Conservation (phyloP, 2,329 filamentous ascomycete species). For the Penicillium sp. region DNA sequence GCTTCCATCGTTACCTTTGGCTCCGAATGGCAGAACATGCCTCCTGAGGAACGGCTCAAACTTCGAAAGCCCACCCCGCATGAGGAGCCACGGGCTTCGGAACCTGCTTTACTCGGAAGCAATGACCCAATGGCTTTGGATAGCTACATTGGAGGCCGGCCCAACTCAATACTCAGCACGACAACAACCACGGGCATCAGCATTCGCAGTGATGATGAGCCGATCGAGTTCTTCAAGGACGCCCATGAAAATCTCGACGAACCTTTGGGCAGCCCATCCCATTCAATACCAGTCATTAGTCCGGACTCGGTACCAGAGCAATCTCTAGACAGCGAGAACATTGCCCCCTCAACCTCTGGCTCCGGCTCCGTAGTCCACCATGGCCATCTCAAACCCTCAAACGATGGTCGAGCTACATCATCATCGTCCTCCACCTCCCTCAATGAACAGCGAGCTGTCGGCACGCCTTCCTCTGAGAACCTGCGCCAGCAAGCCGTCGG, state of each 20-base stretch:
- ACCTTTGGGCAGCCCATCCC: slow-evolving; percentile 3
- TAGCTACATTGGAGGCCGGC: slow-evolving; percentile 44
- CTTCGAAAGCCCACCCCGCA: slow-evolving; percentile 50
- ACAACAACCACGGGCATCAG: slow-evolving; percentile 64
- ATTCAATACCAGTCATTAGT: background rate
- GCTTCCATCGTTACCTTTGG: slow-evolving; percentile 96
- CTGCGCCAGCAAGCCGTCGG: slow-evolving; percentile 21
- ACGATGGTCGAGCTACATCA: slow-evolving; percentile 5
- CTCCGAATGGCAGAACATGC: slow-evolving; percentile 75
- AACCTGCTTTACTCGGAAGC: slow-evolving; percentile 27
- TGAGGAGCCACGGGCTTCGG: slow-evolving; percentile 36
- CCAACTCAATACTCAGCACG: slow-evolving; percentile 59
- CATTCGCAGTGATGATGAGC: slow-evolving; percentile 24
- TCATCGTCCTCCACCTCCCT: slow-evolving; percentile 18
- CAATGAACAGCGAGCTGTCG: slow-evolving; percentile 16
- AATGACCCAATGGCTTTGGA: slow-evolving; percentile 27
- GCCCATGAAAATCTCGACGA: slow-evolving; percentile 17
- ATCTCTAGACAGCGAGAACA: background rate
- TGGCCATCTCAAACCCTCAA: slow-evolving; percentile 11
- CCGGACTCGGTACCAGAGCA: slow-evolving; percentile 1
- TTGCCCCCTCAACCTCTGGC: slow-evolving; percentile 4
- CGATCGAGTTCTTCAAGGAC: slow-evolving; percentile 21
- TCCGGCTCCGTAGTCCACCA: slow-evolving; percentile 4
- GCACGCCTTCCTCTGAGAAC: slow-evolving; percentile 20
- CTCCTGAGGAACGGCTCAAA: slow-evolving; percentile 66